These are phyloP conservation scores for Podila epicladia DNA, from an alignment of 192 early-diverging fungal species.

Conservation along the genomic window DNA sequence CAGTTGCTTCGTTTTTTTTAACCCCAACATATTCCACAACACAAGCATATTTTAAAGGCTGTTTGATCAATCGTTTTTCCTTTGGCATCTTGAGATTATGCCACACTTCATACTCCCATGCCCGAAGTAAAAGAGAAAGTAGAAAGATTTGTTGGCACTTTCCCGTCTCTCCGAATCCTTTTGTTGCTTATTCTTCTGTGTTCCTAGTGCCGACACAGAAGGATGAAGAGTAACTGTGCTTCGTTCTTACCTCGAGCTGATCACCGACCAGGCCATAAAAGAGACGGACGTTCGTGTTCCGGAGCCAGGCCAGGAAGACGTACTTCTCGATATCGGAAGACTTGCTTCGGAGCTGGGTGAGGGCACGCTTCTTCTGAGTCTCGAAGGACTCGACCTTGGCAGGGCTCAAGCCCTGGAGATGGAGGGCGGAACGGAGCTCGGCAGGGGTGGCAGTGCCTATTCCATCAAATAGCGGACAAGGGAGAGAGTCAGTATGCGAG, in stretches of 20 bases:
- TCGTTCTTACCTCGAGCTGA: constrained; percentile 71
- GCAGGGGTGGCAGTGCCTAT: constrained; percentile 70
- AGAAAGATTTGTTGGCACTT: not conserved
- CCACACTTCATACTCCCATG: not conserved
- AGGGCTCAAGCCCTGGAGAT: constrained; percentile 78
- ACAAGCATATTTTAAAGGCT: not conserved
- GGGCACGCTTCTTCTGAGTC: constrained; percentile 78
- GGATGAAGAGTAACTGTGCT: not conserved
- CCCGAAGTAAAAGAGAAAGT: not conserved
- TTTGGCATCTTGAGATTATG: not conserved
- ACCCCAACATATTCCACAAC: not conserved
- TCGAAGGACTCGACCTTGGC: constrained; percentile 77
- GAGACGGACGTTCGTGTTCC: constrained; percentile 80
- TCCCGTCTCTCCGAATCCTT: not conserved
- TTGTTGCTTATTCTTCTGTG: not conserved
- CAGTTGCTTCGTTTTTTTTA: not conserved
- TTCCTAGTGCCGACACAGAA: not conserved
- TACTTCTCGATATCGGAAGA: constrained; percentile 82
- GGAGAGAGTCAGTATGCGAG: not conserved
- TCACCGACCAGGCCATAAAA: constrained; percentile 86
- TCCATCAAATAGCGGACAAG: not conserved
- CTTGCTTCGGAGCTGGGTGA: constrained; percentile 75
- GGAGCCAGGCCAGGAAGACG: constrained; percentile 85
- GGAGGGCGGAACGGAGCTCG: constrained; percentile 62
- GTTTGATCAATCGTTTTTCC: not conserved